Percentiles rank a stretch among this genome's conserved stretches.
phyloP scores from a whole-genome alignment of 106 monocot species.

The Platanthera zijinensis region DNA sequence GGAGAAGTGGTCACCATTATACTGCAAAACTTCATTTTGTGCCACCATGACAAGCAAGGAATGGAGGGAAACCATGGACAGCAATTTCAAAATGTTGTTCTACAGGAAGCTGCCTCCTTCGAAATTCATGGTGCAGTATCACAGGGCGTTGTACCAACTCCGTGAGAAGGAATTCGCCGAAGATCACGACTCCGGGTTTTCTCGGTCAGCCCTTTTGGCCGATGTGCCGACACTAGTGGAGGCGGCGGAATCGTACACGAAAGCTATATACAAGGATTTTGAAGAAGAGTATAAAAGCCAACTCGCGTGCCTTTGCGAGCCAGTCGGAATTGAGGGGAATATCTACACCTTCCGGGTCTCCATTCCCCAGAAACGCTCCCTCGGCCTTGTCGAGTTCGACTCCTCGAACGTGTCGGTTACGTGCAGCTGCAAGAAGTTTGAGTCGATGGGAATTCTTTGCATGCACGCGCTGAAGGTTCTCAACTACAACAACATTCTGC shows the following conservation, averaged over 20 bases:
- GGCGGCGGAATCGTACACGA: slow-evolving; percentile 48
- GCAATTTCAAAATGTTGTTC: slow-evolving; percentile 30
- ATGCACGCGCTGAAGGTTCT: slow-evolving; percentile 60
- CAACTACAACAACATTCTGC: slow-evolving; percentile 50
- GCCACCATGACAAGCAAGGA: slow-evolving; percentile 34
- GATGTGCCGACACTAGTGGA: slow-evolving; percentile 33
- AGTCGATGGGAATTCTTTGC: slow-evolving; percentile 44
- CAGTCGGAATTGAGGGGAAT: slow-evolving; percentile 25
- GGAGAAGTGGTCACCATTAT: slow-evolving; percentile 45
- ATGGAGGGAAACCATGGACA: slow-evolving; percentile 37
- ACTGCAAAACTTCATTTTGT: slow-evolving; percentile 30
- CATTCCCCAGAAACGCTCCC: slow-evolving; percentile 17
- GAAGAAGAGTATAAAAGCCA: slow-evolving; percentile 47
- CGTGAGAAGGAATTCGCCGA: slow-evolving; percentile 37
- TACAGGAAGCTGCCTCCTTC: slow-evolving; percentile 38
- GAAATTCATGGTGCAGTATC: slow-evolving; percentile 42
- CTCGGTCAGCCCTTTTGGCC: slow-evolving; percentile 24
- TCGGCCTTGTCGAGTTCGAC: slow-evolving; percentile 32
- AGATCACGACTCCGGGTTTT: slow-evolving; percentile 24
- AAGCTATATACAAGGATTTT: slow-evolving; percentile 35
- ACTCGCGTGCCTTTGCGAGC: slow-evolving; percentile 41
- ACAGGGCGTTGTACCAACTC: slow-evolving; percentile 26
- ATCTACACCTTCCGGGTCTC: slow-evolving; percentile 30
- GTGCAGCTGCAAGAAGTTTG: slow-evolving; percentile 50
- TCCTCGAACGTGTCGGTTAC: slow-evolving; percentile 19